These are phyloP conservation scores for Aspergillus ochraceus DNA, from an alignment of 2,329 filamentous ascomycete species.

Conservation along the genomic window DNA sequence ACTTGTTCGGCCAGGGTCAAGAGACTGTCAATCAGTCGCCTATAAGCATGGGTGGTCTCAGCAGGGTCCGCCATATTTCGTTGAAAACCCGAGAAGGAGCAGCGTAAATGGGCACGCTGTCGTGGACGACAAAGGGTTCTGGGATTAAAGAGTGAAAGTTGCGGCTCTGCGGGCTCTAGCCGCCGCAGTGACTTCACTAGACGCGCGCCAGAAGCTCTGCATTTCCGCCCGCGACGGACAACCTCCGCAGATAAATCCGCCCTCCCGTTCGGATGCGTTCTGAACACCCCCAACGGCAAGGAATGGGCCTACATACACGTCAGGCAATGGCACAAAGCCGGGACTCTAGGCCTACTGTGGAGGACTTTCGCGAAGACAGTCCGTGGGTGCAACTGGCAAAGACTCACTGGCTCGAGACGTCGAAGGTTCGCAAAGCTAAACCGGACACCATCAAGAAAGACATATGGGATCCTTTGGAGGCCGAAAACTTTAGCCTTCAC, in stretches of 20 bases:
- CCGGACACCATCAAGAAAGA: constrained; percentile 78
- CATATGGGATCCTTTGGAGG: constrained; percentile 86
- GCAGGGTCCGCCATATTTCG: constrained; percentile 33
- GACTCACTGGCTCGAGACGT: constrained; percentile 76
- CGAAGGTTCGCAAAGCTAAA: constrained; percentile 74
- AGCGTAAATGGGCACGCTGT: constrained; percentile 9
- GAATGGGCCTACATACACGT: constrained; percentile 43
- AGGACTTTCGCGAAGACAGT: constrained; percentile 43
- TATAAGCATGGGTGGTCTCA: constrained; percentile 47
- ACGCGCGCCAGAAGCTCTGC: constrained; percentile 33
- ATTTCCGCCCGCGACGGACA: constrained; percentile 25
- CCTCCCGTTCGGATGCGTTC: constrained; percentile 54
- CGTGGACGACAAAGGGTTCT: constrained; percentile 5
- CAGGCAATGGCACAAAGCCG: constrained; percentile 60
- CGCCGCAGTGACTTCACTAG: constrained; percentile 23
- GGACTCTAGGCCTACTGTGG: constrained; percentile 44
- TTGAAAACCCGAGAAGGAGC: not conserved
- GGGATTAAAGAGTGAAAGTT: constrained; percentile 17
- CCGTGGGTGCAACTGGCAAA: constrained; percentile 69
- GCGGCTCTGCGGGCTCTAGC: constrained; percentile 34
- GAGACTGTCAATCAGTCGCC: constrained; percentile 56
- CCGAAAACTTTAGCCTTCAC: constrained; percentile 73
- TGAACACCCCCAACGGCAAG: constrained; percentile 47
- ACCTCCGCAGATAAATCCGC: constrained; percentile 30
- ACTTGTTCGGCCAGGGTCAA: constrained; percentile 58